These are phyloP conservation scores for Zizania latifolia DNA, from an alignment of 176 grass and related monocot species.

Conservation along the genomic window DNA sequence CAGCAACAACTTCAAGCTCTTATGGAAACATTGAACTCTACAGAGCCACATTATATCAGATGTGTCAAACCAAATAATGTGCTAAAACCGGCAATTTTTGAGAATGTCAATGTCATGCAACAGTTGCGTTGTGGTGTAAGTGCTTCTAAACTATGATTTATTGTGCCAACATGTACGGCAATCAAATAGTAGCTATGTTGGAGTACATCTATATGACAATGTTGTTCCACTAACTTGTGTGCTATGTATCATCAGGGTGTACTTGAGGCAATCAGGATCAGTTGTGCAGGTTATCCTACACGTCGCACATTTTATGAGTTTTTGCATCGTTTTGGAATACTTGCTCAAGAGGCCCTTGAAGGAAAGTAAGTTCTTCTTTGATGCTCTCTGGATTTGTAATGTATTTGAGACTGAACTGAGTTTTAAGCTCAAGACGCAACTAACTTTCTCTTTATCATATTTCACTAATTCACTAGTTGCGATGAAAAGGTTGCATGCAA, in stretches of 20 bases:
- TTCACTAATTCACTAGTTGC: conserved; percentile 59
- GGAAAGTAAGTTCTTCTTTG: conserved; percentile 77
- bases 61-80: conserved; percentile 99
- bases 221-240: conserved; percentile 10
- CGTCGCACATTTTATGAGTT: conserved; percentile 98
- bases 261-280: conserved; percentile 99
- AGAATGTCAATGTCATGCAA: conserved; percentile 99
- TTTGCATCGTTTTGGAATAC: conserved; percentile 91
- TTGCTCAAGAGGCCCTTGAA: conserved; percentile 80
- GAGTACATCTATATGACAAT: conserved; percentile 16
- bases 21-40: conserved; percentile 97
- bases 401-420: background rate
- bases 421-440: conserved; percentile 9
- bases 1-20: conserved; percentile 96
- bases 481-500: conserved; percentile 91
- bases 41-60: conserved; percentile 98
- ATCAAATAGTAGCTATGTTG: background rate
- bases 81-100: conserved; percentile 85
- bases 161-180: conserved; percentile 1
- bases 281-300: conserved; percentile 97
- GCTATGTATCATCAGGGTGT: conserved; percentile 65
- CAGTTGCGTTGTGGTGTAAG: conserved; percentile 98
- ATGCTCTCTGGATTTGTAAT: conserved; percentile 9
- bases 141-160: conserved; percentile 31
- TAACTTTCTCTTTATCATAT: conserved; percentile 16